Conservation (phyloP, 306 rosid genomes). For the Prunus salicina region DNA sequence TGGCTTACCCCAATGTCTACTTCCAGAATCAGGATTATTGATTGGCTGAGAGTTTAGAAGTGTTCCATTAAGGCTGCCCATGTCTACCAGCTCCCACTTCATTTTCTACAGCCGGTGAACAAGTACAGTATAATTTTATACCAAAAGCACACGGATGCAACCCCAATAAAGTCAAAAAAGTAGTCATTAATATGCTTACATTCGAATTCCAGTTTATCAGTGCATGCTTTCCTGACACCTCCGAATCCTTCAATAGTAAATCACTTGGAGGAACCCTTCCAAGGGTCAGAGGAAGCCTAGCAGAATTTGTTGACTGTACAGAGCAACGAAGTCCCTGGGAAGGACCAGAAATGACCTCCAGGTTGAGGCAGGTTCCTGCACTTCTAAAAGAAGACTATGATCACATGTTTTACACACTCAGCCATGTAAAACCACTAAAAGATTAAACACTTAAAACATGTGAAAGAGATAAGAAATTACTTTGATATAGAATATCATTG, state of each 20-base stretch:
- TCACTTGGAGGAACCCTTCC: conserved; percentile 90
- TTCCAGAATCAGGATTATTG: conserved; percentile 61
- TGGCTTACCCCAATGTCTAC: conserved; percentile 80
- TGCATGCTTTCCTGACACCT: conserved; percentile 97
- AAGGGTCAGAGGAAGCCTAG: conserved; percentile 66
- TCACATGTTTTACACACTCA: conserved; percentile 43
- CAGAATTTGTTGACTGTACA: conserved; percentile 48
- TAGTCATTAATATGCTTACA: conserved; percentile 42
- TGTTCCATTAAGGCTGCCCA: conserved; percentile 98
- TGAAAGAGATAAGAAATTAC: conserved; percentile 59
- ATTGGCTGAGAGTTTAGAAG: conserved; percentile 69
- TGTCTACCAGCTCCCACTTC: conserved; percentile 96
- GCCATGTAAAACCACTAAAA: conserved; percentile 18
- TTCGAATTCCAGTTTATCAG: conserved; percentile 77
- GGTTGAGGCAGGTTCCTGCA: conserved; percentile 92
- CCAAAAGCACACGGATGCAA: conserved; percentile 12
- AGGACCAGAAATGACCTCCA: conserved; percentile 95
- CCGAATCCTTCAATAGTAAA: conserved; percentile 68
- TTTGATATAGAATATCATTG: conserved; percentile 50
- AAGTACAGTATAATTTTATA: conserved; percentile 18
- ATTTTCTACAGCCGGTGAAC: conserved; percentile 50
- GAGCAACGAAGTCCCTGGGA: conserved; percentile 58
- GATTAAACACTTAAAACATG: conserved; percentile 8
- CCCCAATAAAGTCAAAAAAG: conserved; percentile 25
- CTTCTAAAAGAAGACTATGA: conserved; percentile 69